A percentile compares a stretch with the other conserved stretches of the same genome.
Conservation (phyloP, 2,329 filamentous ascomycete species). For the Arthrobotrys musiformis region DNA sequence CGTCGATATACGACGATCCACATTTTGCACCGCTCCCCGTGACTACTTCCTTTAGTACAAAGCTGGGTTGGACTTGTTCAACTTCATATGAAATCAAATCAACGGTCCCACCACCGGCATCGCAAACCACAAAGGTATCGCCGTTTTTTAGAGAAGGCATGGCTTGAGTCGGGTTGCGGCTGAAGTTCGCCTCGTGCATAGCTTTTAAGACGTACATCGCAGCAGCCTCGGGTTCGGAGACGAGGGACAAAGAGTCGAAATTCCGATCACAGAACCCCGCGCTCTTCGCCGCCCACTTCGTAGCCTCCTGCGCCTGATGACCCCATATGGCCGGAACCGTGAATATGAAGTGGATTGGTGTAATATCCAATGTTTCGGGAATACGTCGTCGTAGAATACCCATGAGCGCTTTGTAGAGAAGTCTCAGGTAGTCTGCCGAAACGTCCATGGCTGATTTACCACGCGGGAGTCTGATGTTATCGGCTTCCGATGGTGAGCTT, state of each 20-base stretch:
- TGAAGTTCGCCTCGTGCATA: constrained; percentile 25
- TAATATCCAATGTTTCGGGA: constrained; percentile 38
- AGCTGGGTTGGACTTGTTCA: constrained; percentile 9
- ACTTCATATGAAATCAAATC: constrained; percentile 56
- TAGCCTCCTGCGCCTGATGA: constrained; percentile 45
- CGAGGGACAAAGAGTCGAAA: constrained; percentile 17
- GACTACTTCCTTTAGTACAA: constrained; percentile 41
- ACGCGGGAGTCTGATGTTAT: constrained; percentile 44
- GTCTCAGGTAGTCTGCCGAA: constrained; percentile 47
- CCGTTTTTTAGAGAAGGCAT: constrained; percentile 12
- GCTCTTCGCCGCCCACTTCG: constrained; percentile 7
- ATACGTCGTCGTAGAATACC: constrained; percentile 11
- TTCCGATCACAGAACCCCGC: constrained; percentile 36
- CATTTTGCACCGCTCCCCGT: constrained; percentile 55
- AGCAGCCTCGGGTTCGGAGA: constrained; percentile 48
- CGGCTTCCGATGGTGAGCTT: neutral
- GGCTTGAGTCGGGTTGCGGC: neutral
- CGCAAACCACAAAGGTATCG: constrained; percentile 56
- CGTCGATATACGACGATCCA: constrained; percentile 56
- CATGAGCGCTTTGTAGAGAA: constrained; percentile 53
- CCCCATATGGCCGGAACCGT: constrained; percentile 54
- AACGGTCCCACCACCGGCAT: constrained; percentile 57
- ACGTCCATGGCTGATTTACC: constrained; percentile 38
- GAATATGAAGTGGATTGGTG: constrained; percentile 57
- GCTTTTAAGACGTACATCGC: constrained; percentile 32